phyloP scores from a whole-genome alignment of 768 basidiomycete species.

The Butyriboletus loyo region DNA sequence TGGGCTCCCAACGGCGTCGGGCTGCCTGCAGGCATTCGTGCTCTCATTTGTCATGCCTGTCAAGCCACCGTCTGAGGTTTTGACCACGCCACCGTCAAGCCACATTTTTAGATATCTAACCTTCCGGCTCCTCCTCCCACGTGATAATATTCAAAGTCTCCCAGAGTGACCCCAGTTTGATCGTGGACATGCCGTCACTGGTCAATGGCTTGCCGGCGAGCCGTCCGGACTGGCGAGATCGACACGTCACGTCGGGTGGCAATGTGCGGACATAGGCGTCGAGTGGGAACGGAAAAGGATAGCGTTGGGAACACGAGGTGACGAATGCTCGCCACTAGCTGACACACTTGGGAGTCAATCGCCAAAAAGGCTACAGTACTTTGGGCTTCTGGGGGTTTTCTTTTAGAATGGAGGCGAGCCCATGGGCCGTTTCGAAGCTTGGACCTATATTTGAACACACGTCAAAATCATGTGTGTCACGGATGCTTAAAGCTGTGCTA shows the following conservation, averaged over 20 bases:
- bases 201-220: neutral
- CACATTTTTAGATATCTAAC: neutral
- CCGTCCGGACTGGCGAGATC: slow-evolving; percentile 14
- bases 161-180: slow-evolving; percentile 8
- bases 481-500: slow-evolving; percentile 6
- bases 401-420: slow-evolving; percentile 1
- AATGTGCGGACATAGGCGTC: slow-evolving; percentile 18
- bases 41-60: slow-evolving; percentile 5
- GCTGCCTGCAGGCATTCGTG: slow-evolving; percentile 8
- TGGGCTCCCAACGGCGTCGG: slow-evolving; percentile 13
- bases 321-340: slow-evolving; percentile 7
- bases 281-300: slow-evolving; percentile 14
- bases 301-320: slow-evolving; percentile 16
- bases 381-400: neutral
- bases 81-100: slow-evolving; percentile 6
- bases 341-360: slow-evolving; percentile 2
- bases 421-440: slow-evolving; percentile 3
- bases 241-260: slow-evolving; percentile 18
- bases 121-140: neutral
- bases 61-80: slow-evolving; percentile 18
- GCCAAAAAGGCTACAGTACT: slow-evolving; percentile 1
- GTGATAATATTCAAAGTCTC: slow-evolving; percentile 1
- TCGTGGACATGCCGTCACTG: slow-evolving; percentile 15
- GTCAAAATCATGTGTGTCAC: neutral
- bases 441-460: slow-evolving; percentile 7